Evolutionary conservation across 2,329 filamentous ascomycete species (phyloP).

Genomic region (Rutstroemia sp.): DNA sequence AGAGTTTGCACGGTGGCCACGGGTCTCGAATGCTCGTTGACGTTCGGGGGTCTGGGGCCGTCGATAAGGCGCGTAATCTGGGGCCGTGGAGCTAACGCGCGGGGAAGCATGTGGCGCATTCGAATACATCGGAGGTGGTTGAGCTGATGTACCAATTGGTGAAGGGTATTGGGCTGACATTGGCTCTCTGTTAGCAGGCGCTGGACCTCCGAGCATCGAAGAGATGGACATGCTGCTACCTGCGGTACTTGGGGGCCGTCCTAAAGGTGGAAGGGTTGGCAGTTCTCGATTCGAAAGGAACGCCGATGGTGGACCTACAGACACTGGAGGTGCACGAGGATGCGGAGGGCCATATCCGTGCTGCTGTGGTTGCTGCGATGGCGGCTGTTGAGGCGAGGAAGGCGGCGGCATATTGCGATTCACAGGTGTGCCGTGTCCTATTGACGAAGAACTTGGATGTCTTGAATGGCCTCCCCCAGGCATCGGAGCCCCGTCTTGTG

Average conservation of each 20-base stretch:
- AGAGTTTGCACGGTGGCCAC: conserved; percentile 32
- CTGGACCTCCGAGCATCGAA: conserved; percentile 56
- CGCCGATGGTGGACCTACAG: conserved; percentile 32
- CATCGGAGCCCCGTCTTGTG: conserved; percentile 25
- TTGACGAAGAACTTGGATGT: conserved; percentile 28
- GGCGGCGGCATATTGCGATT: conserved; percentile 40
- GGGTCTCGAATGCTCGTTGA: conserved; percentile 44
- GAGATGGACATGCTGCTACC: conserved; percentile 67
- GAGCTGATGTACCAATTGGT: conserved; percentile 30
- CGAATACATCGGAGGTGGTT: conserved; percentile 32
- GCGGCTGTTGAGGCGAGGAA: conserved; percentile 40
- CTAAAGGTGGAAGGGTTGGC: conserved; percentile 40
- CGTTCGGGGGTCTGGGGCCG: conserved; percentile 70
- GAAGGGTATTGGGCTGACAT: conserved; percentile 41
- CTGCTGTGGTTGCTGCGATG: conserved; percentile 22
- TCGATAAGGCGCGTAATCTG: conserved; percentile 56
- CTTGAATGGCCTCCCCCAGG: conserved; percentile 24
- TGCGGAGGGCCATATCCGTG: conserved; percentile 28
- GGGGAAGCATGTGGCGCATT: conserved; percentile 33
- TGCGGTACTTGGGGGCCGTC: conserved; percentile 37
- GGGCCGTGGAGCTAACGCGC: conserved; percentile 33
- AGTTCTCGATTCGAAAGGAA: conserved; percentile 47
- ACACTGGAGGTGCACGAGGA: conserved; percentile 36
- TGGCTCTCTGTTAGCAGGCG: conserved; percentile 39
- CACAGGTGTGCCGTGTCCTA: conserved; percentile 26